phyloP scores from a whole-genome alignment of 192 early-diverging fungal species.

The Backusella mclennaniae region DNA sequence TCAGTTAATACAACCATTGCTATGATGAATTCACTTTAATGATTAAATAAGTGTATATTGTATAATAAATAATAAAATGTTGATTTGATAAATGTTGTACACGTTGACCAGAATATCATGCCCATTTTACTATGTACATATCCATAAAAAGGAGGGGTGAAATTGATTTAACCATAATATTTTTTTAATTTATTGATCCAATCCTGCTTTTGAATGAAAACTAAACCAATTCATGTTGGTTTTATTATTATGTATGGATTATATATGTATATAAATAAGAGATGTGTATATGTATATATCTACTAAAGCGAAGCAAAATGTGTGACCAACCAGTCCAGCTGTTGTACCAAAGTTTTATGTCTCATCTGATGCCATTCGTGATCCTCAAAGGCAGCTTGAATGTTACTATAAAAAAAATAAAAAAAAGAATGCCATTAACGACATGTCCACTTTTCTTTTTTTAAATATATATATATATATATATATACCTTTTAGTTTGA shows the following conservation, averaged over 20 bases:
- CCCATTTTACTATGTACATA: no score
- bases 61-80: not conserved
- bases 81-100: no score
- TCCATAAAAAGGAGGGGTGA: no score
- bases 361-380: slow-evolving; percentile 21
- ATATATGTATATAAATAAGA: not conserved
- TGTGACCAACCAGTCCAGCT: slow-evolving; percentile 20
- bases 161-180: no score
- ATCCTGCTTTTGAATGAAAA: no score
- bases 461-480: no score
- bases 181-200: no score
- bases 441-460: not conserved
- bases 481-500: slow-evolving; percentile 6
- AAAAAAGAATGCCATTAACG: not conserved
- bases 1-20: not conserved
- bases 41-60: not conserved
- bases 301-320: slow-evolving; percentile 8
- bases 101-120: no score
- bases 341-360: slow-evolving; percentile 21
- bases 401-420: not conserved
- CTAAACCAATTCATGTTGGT: no score
- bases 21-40: not conserved
- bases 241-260: not conserved
- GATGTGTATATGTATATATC: not conserved
- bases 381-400: slow-evolving; percentile 17